Percentiles rank a stretch among this genome's conserved stretches.
These are phyloP conservation scores for Zymoseptoria passerinii DNA, from an alignment of 2,329 filamentous ascomycete genomes.

Conservation along the genomic window DNA sequence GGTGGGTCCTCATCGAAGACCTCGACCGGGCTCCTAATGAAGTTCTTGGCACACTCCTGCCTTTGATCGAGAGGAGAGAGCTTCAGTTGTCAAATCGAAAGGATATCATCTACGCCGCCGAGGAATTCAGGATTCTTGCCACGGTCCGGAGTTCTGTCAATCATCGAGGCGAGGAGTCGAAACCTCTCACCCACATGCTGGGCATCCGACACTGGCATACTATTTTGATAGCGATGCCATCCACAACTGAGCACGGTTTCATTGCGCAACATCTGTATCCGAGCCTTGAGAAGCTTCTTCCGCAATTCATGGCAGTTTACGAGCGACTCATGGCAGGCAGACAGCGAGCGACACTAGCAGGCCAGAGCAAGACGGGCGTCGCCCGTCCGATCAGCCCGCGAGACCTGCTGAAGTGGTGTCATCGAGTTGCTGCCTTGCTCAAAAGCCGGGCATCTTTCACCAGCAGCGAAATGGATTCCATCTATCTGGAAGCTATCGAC, in stretches of 20 bases:
- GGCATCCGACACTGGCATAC: constrained; percentile 80
- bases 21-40: constrained; percentile 90
- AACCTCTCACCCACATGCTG: constrained; percentile 61
- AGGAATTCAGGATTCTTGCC: constrained; percentile 83
- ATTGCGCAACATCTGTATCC: constrained; percentile 67
- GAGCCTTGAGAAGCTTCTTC: constrained; percentile 51
- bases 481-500: constrained; percentile 89
- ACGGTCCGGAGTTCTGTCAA: constrained; percentile 68
- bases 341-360: constrained; percentile 32
- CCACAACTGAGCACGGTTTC: constrained; percentile 60
- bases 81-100: constrained; percentile 82
- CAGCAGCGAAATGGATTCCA: constrained; percentile 66
- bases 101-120: constrained; percentile 72
- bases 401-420: constrained; percentile 88
- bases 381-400: constrained; percentile 58
- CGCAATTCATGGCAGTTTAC: constrained; percentile 51
- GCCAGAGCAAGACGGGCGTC: constrained; percentile 46
- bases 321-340: constrained; percentile 35
- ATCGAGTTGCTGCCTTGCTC: constrained; percentile 62
- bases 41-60: constrained; percentile 84
- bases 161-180: constrained; percentile 60
- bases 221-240: constrained; percentile 60
- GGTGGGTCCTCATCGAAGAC: constrained; percentile 97
- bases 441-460: constrained; percentile 53
- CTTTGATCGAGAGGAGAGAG: constrained; percentile 86